Base-by-base conservation (phyloP, 2,329 filamentous ascomycete species). In the Diaporthe caulivora region DNA sequence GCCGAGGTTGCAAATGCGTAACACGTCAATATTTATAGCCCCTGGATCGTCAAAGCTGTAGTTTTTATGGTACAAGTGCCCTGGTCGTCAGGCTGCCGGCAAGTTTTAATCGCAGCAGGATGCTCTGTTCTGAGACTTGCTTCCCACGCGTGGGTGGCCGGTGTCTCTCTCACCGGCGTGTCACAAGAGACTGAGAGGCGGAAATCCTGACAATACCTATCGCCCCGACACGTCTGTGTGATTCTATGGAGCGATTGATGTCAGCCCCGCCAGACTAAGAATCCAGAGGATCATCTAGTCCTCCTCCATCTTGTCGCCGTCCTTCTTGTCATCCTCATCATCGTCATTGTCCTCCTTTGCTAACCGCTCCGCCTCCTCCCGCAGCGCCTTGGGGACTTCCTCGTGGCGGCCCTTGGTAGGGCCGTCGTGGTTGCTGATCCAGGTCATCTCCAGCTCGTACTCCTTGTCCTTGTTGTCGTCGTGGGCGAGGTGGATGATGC, bases 391-490 rank as follows among this genome's bases (percentile, higher is more conserved):
- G 72, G 97, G 97, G 73, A 99, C 97, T 84, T 97, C 95, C 84
- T 96, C 90, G 82, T 99, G 97, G 79, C 92, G 91, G 76, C 97
- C 97, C 87, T 97, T 96, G 76, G 95, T 98, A 47, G 95, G 95
- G 7, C 95, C 96, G 77, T 94, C 91, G 62, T 92, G 84, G 70
- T 89, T 91, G 84, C 95, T 98, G 83, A 98, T 94, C 97, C 97
- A 99, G 74, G 94, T 97, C 95, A 99, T 97, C 87, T 99, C 97
- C 74, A 99, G 88, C 91, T 99, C 97, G 81, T 98, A 99, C 77
- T 98, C 97, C 89, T 99, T 99, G 86, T 98, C 97, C 87, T 98
- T 98, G 89, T 96, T 98, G 84, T 99, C 97, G 84, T 98, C 97
- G 82, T 99, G 97, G 64, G 96, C 95, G 75, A 98, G 91, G 83